Base-by-base conservation (phyloP, 306 rosid genomes). In the Malus orientalis region DNA sequence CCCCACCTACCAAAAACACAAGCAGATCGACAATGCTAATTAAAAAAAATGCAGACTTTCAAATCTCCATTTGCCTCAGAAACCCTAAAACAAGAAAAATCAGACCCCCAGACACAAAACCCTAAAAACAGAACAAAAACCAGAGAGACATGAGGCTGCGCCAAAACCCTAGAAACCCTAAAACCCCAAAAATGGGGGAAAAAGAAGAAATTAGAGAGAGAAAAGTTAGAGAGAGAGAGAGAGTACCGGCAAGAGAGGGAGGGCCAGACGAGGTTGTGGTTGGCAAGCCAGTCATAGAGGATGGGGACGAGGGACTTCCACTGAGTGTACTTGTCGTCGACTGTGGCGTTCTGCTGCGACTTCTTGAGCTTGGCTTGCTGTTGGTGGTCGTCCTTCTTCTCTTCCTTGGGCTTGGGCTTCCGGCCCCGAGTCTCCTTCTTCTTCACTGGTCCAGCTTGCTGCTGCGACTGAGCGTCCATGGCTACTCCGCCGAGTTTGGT, bases 181-280 rank as follows among this genome's bases (percentile, higher is more conserved):
- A 8, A 40, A 40, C 77, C 82, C 81, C 71, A 60, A 53, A 65
- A 66, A 19, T 10, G 36, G 75, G 64, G 57, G 23, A 11, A 44
- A 27, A 16, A 36, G 32, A 42, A 13, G 12, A 33, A 51, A 3
- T 59, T 23, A 38, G 74, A 54, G 51, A 5, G n/a, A 14, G 72
- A 51, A 10, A 18, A 33, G 36, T 33, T 33, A 16, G 58, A 54
- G 63, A 59, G 64, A 59, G 64, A 19, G 8, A 18, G 44, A 7
- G 14, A 4, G 36, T 19, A 95, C 99, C 98, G 79, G 97, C 97
- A 91, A 67, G 98, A 89, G 81, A 96, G 97, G 70, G 99, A 92
- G 20, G 98, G 99, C 97, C 98, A 92, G 44, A 86, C 91, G 55
- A 96, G 99, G 78, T 96, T 96, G 82, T 96, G 99, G 68, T 96